Evolutionary conservation across 805 yeast species (phyloP).

Genomic region (Candida nitratophila): DNA sequence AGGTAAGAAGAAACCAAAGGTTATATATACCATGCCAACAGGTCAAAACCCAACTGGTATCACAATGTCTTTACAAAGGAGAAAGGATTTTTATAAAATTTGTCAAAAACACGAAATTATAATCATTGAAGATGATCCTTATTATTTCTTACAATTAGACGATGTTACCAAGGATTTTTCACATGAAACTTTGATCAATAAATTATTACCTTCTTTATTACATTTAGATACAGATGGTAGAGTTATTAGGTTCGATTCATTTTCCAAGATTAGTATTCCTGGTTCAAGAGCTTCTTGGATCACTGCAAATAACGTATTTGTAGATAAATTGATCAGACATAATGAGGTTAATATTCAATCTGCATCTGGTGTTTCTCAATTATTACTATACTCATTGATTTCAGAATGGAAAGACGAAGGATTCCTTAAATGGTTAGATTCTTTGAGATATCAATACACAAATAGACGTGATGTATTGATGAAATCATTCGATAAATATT

Average conservation of each 20-base stretch:
- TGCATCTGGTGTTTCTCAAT: constrained; percentile 69
- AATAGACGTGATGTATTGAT: constrained; percentile 45
- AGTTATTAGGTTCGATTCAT: constrained; percentile 70
- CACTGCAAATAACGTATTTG: constrained; percentile 50
- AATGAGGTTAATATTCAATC: constrained; percentile 69
- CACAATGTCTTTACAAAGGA: constrained; percentile 50
- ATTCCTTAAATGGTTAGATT: constrained; percentile 64
- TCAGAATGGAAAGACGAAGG: constrained; percentile 55
- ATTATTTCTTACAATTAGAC: constrained; percentile 65
- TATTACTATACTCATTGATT: constrained; percentile 50
- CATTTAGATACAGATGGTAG: constrained; percentile 72
- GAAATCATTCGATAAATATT: constrained; percentile 34
- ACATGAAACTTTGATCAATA: constrained; percentile 39
- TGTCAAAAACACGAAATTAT: constrained; percentile 63
- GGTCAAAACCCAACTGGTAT: constrained; percentile 88
- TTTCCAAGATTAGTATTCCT: constrained; percentile 74
- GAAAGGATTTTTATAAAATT: constrained; percentile 49
- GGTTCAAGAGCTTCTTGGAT: constrained; percentile 73
- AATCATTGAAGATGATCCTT: constrained; percentile 82
- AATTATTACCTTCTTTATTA: constrained; percentile 55
- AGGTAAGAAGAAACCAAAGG: constrained; percentile 40
- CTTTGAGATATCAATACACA: constrained; percentile 54
- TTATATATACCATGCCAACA: constrained; percentile 64
- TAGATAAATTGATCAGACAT: constrained; percentile 45
- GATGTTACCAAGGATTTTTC: constrained; percentile 34